Conservation (phyloP, 192 early-diverging fungal genomes). For the Mortierella antarctica region DNA sequence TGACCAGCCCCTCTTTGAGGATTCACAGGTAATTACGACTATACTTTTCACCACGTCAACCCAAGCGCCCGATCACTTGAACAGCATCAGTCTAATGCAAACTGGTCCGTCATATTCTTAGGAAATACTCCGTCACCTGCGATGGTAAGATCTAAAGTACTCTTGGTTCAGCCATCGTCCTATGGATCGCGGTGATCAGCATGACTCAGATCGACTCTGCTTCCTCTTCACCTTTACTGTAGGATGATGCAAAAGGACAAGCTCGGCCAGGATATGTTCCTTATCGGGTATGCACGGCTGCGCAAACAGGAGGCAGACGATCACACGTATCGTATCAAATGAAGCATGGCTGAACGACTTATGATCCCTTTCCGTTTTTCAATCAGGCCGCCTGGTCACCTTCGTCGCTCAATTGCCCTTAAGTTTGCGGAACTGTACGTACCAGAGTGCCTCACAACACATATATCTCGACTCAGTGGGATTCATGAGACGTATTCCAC, state of each 20-base stretch:
- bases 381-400: conserved; percentile 73
- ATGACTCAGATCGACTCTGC: background rate
- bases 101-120: background rate
- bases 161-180: background rate
- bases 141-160: conserved; percentile 37
- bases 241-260: conserved; percentile 91
- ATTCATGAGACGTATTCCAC: background rate
- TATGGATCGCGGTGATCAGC: background rate
- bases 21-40: conserved; percentile 58
- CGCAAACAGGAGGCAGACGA: too few species aligned
- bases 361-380: background rate
- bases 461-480: background rate
- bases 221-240: background rate
- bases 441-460: background rate
- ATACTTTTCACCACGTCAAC: background rate
- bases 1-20: conserved; percentile 62
- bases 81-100: background rate
- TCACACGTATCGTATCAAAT: too few species aligned
- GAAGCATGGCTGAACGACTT: background rate
- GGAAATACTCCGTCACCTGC: conserved; percentile 54
- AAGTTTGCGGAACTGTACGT: conserved; percentile 78
- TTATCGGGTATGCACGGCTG: conserved; percentile 64
- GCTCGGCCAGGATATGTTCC: conserved; percentile 85
- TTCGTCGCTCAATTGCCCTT: conserved; percentile 73
- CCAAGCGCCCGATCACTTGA: background rate